A percentile compares a stretch with the other conserved stretches of the same genome.
phyloP scores from a whole-genome alignment of 306 rosid genomes.

The Cicer arietinum region DNA sequence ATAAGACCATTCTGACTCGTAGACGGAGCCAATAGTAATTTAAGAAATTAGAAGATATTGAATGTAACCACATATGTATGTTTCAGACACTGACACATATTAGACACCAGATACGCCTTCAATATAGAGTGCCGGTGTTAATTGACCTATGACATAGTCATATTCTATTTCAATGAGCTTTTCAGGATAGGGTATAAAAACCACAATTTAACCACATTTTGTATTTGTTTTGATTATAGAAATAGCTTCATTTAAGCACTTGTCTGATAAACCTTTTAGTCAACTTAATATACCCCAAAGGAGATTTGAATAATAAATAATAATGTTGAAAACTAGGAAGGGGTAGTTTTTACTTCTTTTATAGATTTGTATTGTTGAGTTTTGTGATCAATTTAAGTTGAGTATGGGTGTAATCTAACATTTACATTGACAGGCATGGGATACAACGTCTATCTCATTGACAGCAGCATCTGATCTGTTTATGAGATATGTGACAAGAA shows the following conservation, averaged over 20 bases:
- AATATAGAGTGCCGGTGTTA: neutral
- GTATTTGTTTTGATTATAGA: neutral
- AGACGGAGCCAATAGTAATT: too few species aligned
- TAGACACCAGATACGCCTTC: neutral
- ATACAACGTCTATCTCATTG: slow-evolving; percentile 86
- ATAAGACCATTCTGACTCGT: neutral
- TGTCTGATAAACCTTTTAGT: neutral
- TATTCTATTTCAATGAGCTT: neutral
- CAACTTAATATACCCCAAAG: neutral
- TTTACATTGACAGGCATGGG: slow-evolving; percentile 67
- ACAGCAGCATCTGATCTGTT: slow-evolving; percentile 95
- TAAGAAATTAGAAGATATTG: neutral
- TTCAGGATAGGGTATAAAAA: neutral
- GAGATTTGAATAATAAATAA: slow-evolving; percentile 2
- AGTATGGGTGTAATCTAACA: slow-evolving; percentile 18
- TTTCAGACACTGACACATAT: neutral
- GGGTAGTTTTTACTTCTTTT: neutral
- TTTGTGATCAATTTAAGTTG: slow-evolving; percentile 6
- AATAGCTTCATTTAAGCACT: neutral
- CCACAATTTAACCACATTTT: neutral
- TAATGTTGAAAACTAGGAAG: neutral
- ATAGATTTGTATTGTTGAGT: neutral
- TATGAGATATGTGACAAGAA: slow-evolving; percentile 87
- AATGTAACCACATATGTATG: neutral
- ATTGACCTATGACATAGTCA: neutral